Evolutionary conservation across 805 yeast species (phyloP), one percentile per base, ranked within the genome.

Genomic region (Naumovozyma castellii): DNA sequence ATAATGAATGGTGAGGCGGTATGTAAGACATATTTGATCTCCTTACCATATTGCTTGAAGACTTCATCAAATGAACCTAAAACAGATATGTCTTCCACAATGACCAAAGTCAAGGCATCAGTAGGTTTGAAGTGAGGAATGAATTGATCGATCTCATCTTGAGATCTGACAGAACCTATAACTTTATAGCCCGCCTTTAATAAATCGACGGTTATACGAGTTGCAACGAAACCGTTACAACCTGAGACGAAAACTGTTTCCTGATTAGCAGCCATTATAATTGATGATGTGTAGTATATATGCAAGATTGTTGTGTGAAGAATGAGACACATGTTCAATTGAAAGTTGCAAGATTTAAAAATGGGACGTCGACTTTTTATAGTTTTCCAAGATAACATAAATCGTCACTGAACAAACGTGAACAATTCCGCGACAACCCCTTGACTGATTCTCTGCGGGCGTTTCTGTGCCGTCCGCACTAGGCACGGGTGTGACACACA

Each of bases 191-290:
- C 64, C 18, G 61, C 56, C 6, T 56, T 47, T 14, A 74, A 43
- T 39, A 73, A 58, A 18, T 51, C 53, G 39, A 63, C 59, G 36
- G 71, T 59, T 19, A 71, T 57, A 46, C 71, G 73, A 46, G 62
- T 68, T 28, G 78, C 78, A 44, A 74, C 65, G 53, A 59, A 74
- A 3, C 79, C 78, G 3, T 68, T 60, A 2, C 73, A 75, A 13
- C 79, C 78, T 3, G 77, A 60, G 18, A 73, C 68, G 38, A 72
- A 64, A 19, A 68, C 71, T 15, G 54, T 42, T n/a, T n/a, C 32
- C 13, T 22, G 6, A 22, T 6, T 10, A 10, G 10, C 27, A 22
- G 27, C 27, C 27, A 22, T 22, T 22, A n/a, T n/a, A n/a, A n/a
- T n/a, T n/a, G n/a, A n/a, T n/a, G n/a, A n/a, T n/a, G n/a, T n/a